Evolutionary conservation across 345 rosid species (phyloP).

Genomic region (Aurinia saxatilis): DNA sequence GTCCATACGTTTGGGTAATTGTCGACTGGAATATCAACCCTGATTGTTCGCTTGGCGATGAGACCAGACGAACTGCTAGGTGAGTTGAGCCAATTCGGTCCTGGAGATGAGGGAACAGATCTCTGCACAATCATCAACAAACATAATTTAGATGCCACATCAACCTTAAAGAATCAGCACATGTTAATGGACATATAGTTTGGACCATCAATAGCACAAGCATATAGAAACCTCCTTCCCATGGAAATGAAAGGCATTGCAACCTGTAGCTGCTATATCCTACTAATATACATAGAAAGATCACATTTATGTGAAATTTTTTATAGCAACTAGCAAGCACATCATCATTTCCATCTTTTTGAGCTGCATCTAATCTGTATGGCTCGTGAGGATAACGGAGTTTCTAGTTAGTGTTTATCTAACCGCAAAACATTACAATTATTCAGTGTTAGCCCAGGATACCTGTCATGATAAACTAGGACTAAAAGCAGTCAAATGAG

Average conservation of each 20-base stretch:
- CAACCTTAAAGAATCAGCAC: not conserved
- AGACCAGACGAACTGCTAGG: slow-evolving; percentile 79
- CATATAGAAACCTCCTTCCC: not conserved
- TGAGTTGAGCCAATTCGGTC: slow-evolving; percentile 74
- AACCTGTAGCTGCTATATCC: slow-evolving; percentile 16
- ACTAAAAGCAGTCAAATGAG: slow-evolving; percentile 39
- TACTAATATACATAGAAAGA: not conserved
- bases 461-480: slow-evolving; percentile 35
- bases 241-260: not conserved
- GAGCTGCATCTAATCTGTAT: too few relatives aligned
- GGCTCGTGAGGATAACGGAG: not conserved
- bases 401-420: slow-evolving; percentile 16
- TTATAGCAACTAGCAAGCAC: not conserved
- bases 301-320: not conserved
- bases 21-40: slow-evolving; percentile 96
- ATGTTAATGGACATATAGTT: not conserved
- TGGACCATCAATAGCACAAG: not conserved
- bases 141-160: slow-evolving; percentile 27
- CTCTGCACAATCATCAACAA: slow-evolving; percentile 44
- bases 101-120: slow-evolving; percentile 50
- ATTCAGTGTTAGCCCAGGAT: slow-evolving; percentile 34
- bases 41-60: slow-evolving; percentile 74
- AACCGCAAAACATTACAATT: not conserved
- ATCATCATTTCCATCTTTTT: not conserved
- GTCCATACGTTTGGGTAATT: slow-evolving; percentile 66